Base-by-base conservation (phyloP, 331 rosid species). In the Malus hybrid region DNA sequence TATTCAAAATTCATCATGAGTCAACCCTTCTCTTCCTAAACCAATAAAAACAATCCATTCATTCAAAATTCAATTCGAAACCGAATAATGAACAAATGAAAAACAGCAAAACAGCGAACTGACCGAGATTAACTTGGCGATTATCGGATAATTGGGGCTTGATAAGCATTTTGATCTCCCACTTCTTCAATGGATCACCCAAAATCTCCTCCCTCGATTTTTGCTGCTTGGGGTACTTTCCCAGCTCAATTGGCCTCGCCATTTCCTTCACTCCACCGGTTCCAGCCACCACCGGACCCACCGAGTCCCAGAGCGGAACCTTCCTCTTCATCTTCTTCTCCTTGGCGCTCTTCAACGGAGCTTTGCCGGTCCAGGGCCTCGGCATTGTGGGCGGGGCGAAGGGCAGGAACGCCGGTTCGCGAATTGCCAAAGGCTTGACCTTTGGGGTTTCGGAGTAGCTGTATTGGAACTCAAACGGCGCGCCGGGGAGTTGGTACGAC, bases 321-420 rank as follows among this genome's bases (percentile, higher is more conserved):
- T 81, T 81, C 52, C 84, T 67, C 36, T 28, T 63, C 84, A 42
- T 66, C 81, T 81, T 81, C 78, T 94, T 93, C 84, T 91, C 89
- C 83, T 83, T 88, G 60, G 96, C 87, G 81, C 92, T 88, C 86
- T 92, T 92, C 91, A 94, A 39, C 52, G 97, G 97, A 1, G 97
- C 99, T 59, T 94, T 94, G 0, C 97, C 99, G 0, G 97, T 94
- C 99, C 97, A 94, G 5, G 99, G 99, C 76, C 97, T 78, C 74
- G 96, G 90, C 97, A 94, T 94, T 4, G 96, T 78, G 1, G 96
- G 96, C 31, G 99, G 89, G 8, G 90, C 97, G 72, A 94, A 92
- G 3, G 99, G 99, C 62, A 92, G 70, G 79, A 90, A 92, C 2
- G 97, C 97, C 52, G 99, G 99, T 76, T 94, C 99, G 7, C 97